Conservation (phyloP, 2,329 filamentous ascomycete genomes). For the Aspergillus piperis region DNA sequence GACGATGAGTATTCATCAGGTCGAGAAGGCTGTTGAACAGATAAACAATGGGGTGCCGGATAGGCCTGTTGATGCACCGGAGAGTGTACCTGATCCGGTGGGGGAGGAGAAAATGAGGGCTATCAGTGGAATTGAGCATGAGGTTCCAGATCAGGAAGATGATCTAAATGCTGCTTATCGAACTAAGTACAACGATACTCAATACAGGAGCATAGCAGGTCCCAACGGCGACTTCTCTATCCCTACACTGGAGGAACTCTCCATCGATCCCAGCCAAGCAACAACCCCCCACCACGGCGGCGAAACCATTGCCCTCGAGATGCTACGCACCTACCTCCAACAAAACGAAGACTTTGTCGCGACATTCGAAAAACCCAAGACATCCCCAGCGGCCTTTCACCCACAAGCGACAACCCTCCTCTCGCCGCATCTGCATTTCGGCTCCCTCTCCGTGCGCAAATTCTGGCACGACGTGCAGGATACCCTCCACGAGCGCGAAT, state of each 20-base stretch:
- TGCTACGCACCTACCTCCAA: conserved; percentile 60
- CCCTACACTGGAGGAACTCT: conserved; percentile 71
- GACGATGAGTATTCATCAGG: conserved; percentile 72
- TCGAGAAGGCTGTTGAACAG: conserved; percentile 64
- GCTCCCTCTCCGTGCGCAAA: conserved; percentile 67
- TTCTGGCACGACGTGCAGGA: conserved; percentile 73
- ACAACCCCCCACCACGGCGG: conserved; percentile 70
- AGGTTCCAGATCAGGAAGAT: conserved; percentile 49
- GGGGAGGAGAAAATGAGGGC: conserved; percentile 51
- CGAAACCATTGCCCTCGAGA: conserved; percentile 64
- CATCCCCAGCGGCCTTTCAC: conserved; percentile 71
- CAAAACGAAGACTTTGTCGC: conserved; percentile 66
- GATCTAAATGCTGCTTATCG: conserved; percentile 65
- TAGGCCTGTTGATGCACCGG: conserved; percentile 62
- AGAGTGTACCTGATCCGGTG: conserved; percentile 60
- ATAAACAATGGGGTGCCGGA: conserved; percentile 58
- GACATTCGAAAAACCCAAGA: conserved; percentile 75
- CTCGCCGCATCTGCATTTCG: conserved; percentile 74
- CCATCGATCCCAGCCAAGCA: conserved; percentile 57
- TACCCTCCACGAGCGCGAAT: conserved; percentile 59
- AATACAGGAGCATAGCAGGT: conserved; percentile 64
- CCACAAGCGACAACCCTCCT: conserved; percentile 73
- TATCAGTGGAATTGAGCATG: conserved; percentile 45
- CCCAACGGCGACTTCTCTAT: conserved; percentile 68
- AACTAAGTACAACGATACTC: conserved; percentile 52